Percentiles rank a stretch among this genome's conserved stretches.
phyloP scores from a whole-genome alignment of 176 grass and related monocot genomes.

The Melocanna baccifera region DNA sequence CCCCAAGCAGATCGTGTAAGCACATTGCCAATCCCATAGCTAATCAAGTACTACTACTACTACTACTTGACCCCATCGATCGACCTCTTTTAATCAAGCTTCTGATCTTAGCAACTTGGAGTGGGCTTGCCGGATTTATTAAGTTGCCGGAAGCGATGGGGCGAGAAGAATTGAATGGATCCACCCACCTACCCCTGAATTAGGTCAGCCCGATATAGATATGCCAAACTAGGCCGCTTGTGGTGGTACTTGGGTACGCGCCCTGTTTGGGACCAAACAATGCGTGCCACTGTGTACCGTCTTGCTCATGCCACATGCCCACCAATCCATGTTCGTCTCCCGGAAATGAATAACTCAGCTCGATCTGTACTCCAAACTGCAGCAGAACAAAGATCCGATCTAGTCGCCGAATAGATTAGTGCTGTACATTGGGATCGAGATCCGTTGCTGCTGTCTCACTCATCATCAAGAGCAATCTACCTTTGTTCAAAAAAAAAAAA shows the following conservation, averaged over 20 bases:
- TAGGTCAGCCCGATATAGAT: neutral
- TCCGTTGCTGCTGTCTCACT: neutral
- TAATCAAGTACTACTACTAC: too few species aligned
- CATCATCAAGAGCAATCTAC: neutral
- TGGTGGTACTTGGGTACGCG: neutral
- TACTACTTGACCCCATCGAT: neutral
- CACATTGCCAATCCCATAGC: neutral
- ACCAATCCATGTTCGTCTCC: neutral
- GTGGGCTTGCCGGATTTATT: slow-evolving; percentile 2
- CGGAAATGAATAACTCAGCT: neutral
- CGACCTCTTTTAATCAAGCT: neutral
- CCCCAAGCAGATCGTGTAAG: slow-evolving; percentile 85
- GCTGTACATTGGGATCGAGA: neutral
- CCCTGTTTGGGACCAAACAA: slow-evolving; percentile 30
- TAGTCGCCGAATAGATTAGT: neutral
- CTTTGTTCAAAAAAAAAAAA: too few species aligned
- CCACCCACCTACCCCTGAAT: neutral
- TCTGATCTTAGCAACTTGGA: neutral
- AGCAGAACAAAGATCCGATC: neutral
- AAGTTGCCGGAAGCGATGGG: neutral
- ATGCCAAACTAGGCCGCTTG: neutral
- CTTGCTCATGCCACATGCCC: neutral
- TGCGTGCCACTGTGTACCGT: neutral
- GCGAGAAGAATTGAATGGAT: slow-evolving; percentile 8
- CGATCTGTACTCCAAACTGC: neutral